A percentile compares a stretch with the other conserved stretches of the same genome.
Conservation (phyloP, 2,329 filamentous ascomycete genomes). For the Corniculantispora saksenae region DNA sequence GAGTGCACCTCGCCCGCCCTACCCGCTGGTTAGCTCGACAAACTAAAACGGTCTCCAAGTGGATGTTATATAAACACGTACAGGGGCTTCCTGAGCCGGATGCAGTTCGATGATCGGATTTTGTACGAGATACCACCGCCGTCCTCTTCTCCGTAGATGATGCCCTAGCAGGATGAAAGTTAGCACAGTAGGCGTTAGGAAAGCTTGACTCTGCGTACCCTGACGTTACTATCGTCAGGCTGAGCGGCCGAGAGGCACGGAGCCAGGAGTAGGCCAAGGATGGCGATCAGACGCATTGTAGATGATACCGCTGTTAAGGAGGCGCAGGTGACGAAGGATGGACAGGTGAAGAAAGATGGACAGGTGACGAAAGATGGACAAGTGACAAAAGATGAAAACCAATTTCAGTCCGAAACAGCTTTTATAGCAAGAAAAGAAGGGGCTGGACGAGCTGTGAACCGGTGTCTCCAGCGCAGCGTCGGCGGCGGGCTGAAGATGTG, state of each 20-base stretch:
- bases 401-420: too few species aligned
- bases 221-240: not conserved
- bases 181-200: not conserved
- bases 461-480: too few species aligned
- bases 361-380: too few species aligned
- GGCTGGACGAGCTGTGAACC: too few species aligned
- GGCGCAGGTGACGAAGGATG: too few species aligned
- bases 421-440: too few species aligned
- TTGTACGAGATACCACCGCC: not conserved
- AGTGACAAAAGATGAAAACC: too few species aligned
- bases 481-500: too few species aligned
- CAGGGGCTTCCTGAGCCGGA: not conserved
- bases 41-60: not conserved
- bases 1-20: not conserved
- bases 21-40: not conserved
- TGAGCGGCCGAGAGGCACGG: not conserved
- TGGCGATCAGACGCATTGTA: not conserved
- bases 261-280: not conserved
- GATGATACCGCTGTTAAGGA: too few species aligned
- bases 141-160: not conserved
- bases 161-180: not conserved
- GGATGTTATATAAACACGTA: not conserved
- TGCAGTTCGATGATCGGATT: slow-evolving; percentile 11
- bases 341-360: too few species aligned
- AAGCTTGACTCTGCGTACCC: not conserved